Percentiles rank a stretch among this genome's conserved stretches.
These are phyloP conservation scores for Endoconidiophora laricicola DNA, from an alignment of 2,329 filamentous ascomycete species.

Conservation along the genomic window DNA sequence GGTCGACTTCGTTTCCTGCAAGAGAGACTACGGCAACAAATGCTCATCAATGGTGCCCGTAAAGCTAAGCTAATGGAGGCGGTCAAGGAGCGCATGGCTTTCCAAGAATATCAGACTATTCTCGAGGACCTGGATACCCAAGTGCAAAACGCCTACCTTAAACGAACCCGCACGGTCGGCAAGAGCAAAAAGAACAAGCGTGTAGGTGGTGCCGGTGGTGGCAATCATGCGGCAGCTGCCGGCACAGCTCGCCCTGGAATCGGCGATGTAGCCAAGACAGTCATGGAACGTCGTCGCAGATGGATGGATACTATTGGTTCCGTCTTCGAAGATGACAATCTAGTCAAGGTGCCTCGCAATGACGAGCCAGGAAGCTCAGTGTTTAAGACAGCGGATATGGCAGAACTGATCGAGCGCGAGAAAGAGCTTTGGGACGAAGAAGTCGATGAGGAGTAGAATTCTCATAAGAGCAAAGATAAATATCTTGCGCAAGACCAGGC, in stretches of 20 bases:
- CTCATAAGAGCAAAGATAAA: too few species aligned
- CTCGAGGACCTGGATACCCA: constrained; percentile 91
- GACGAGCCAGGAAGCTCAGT: constrained; percentile 50
- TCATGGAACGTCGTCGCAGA: constrained; percentile 79
- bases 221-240: constrained; percentile 44
- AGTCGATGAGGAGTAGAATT: constrained; percentile 39
- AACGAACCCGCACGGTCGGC: constrained; percentile 83
- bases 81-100: constrained; percentile 81
- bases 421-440: constrained; percentile 71
- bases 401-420: constrained; percentile 55
- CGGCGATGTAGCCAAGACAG: constrained; percentile 72
- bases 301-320: constrained; percentile 87
- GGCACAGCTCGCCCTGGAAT: constrained; percentile 62
- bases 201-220: constrained; percentile 57
- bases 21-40: constrained; percentile 62
- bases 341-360: constrained; percentile 51
- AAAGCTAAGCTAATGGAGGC: constrained; percentile 77
- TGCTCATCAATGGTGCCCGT: constrained; percentile 75
- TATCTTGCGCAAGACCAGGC: too few species aligned
- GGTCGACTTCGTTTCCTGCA: constrained; percentile 78
- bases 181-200: constrained; percentile 85
- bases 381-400: constrained; percentile 60
- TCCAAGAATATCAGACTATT: constrained; percentile 94
- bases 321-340: constrained; percentile 71
- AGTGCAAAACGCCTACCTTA: constrained; percentile 87